Percentiles rank a stretch among this genome's conserved stretches.
Conservation (phyloP, 192 early-diverging fungal species). For the Dissophora ornata region DNA sequence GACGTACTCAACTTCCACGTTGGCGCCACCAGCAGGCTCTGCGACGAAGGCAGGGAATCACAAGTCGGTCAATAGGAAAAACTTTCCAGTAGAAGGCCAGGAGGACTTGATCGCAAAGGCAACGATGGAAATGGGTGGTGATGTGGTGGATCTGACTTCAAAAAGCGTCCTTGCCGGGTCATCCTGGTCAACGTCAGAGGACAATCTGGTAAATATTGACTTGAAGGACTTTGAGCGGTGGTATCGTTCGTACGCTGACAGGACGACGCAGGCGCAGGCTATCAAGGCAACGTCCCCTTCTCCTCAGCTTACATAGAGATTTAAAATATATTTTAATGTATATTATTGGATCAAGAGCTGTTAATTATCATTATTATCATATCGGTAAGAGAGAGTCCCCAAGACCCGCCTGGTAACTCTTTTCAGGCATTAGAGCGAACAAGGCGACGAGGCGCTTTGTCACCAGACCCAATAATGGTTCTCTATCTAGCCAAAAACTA, state of each 20-base stretch:
- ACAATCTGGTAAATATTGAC: constrained; percentile 11
- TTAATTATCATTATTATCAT: no score
- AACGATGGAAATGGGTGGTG: constrained; percentile 45
- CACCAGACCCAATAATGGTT: no score
- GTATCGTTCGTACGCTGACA: constrained; percentile 27
- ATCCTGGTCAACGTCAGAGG: constrained; percentile 12
- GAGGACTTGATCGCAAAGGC: neutral
- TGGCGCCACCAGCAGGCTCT: neutral
- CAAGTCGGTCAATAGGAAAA: neutral
- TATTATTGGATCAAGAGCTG: no score
- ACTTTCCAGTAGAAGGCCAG: neutral
- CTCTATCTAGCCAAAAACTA: no score
- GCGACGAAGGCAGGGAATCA: neutral
- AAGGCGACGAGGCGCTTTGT: no score
- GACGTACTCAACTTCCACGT: no score
- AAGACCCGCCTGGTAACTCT: no score
- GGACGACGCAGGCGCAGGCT: constrained; percentile 16
- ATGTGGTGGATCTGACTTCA: constrained; percentile 26
- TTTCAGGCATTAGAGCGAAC: no score
- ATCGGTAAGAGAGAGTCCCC: no score
- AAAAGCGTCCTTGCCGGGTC: constrained; percentile 16
- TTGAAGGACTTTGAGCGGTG: constrained; percentile 45
- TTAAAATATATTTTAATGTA: no score
- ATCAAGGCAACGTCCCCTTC: neutral
- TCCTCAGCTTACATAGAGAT: neutral